Conservation (phyloP, 1,284 basidiomycete species). For the Pseudozyma flocculosa region DNA sequence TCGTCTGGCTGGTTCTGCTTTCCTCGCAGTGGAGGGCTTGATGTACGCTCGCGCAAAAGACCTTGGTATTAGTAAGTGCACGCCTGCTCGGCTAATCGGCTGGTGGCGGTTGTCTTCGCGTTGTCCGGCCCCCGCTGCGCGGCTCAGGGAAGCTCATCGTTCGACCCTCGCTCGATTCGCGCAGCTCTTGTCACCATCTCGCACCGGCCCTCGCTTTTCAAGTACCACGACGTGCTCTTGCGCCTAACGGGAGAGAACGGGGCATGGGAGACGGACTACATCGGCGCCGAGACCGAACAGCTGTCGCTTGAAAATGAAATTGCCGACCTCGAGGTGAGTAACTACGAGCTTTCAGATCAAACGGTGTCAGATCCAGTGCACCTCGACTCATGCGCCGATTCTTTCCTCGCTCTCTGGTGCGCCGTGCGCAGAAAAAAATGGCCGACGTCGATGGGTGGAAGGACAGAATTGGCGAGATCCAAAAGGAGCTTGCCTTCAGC, state of each 20-base stretch:
- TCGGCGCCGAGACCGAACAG: slow-evolving; percentile 73
- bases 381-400: too few species aligned
- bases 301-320: slow-evolving; percentile 65
- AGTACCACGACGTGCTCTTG: slow-evolving; percentile 77
- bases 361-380: background rate
- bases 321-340: slow-evolving; percentile 49
- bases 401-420: background rate
- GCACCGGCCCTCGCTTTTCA: slow-evolving; percentile 64
- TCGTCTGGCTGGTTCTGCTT: too few species aligned
- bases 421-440: slow-evolving; percentile 42
- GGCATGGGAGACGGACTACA: slow-evolving; percentile 70
- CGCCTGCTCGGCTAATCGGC: too few species aligned
- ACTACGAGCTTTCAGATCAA: background rate
- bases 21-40: slow-evolving; percentile 75
- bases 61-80: slow-evolving; percentile 70
- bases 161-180: background rate
- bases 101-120: too few species aligned
- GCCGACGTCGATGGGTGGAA: slow-evolving; percentile 59
- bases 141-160: too few species aligned
- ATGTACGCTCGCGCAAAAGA: slow-evolving; percentile 94
- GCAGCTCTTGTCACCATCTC: slow-evolving; percentile 73
- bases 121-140: too few species aligned
- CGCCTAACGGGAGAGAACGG: slow-evolving; percentile 69
- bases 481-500: slow-evolving; percentile 58
- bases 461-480: slow-evolving; percentile 57